Evolutionary conservation across 2,329 filamentous ascomycete genomes (phyloP), one percentile per base, ranked within the genome.

Genomic region (Myriangium duriaei): DNA sequence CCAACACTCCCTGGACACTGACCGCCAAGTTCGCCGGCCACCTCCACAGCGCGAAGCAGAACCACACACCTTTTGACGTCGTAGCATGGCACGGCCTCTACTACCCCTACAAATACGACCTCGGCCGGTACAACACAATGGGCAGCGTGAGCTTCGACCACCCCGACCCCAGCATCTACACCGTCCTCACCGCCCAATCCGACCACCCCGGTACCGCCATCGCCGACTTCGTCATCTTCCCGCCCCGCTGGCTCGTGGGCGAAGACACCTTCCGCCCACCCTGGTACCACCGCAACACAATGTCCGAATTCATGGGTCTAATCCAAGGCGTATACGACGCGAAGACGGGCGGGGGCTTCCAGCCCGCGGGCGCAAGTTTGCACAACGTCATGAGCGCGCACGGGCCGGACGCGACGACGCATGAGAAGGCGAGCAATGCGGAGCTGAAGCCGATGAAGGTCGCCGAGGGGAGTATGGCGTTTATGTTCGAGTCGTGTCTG

Each of bases 71-170:
- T 0, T 83, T 81, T 49, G 77, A 82, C 47, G 77, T 81, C 1
- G 74, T 81, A 0, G 77, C 75, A 2, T 81, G 78, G 77, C 76
- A 81, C 47, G 77, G 77, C n/a, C 75, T 72, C 36, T 79, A 79
- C 48, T 73, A 74, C 38, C 69, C 68, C 1, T 72, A 70, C 59
- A 72, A 72, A 48, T 72, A 71, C 55, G 68, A 71, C 43, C 57
- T 72, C 10, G 68, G 63, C 59, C 78, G 62, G 52, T 79, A 65
- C 68, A 69, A 57, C 56, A 72, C 54, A 10, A 64, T 71, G 32
- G 75, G 71, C 35, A 67, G 63, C 44, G 68, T 74, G 35, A 69
- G 65, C 5, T 69, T 67, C 47, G 76, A 81, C 50, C 77, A 81
- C 45, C 73, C 73, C 3, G 77, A 81, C 45, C 77, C 77, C 1